These are phyloP conservation scores for Jacaranda copaia DNA, from an alignment of 257 asterid species.

Conservation along the genomic window DNA sequence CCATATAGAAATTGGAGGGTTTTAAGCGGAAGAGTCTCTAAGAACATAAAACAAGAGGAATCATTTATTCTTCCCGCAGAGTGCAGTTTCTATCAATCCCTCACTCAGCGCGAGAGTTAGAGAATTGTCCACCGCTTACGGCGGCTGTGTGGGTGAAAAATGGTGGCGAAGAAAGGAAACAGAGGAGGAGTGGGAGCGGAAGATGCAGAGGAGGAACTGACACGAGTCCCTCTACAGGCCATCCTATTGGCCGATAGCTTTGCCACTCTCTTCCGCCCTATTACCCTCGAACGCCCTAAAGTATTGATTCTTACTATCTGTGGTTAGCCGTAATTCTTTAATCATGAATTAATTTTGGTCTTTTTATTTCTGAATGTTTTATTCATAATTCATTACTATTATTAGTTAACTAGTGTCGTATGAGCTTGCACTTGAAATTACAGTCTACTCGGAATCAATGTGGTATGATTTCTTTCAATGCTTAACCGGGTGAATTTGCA, in stretches of 20 bases:
- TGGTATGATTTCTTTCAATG: constrained; percentile 4
- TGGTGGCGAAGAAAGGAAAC: constrained; percentile 85
- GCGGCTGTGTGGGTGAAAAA: constrained; percentile 36
- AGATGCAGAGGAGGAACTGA: constrained; percentile 74
- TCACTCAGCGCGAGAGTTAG: background rate
- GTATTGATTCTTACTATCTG: constrained; percentile 37
- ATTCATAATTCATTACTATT: background rate
- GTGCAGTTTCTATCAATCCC: background rate
- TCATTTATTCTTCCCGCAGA: background rate
- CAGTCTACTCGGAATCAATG: background rate
- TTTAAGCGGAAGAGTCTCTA: background rate
- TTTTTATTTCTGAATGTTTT: background rate
- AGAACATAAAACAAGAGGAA: background rate
- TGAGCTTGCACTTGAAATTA: constrained; percentile 15
- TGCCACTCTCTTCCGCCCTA: constrained; percentile 94
- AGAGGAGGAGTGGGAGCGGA: constrained; percentile 60
- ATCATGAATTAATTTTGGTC: background rate
- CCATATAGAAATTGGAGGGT: background rate
- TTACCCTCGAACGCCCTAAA: constrained; percentile 95
- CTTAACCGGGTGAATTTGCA: too few relatives aligned
- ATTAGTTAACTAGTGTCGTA: background rate
- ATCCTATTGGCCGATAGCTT: constrained; percentile 94
- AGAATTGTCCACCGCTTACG: background rate
- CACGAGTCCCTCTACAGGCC: constrained; percentile 86
- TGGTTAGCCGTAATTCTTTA: background rate